Conservation (phyloP, 495 filamentous ascomycete species). For the Penicillium bialowiezense region DNA sequence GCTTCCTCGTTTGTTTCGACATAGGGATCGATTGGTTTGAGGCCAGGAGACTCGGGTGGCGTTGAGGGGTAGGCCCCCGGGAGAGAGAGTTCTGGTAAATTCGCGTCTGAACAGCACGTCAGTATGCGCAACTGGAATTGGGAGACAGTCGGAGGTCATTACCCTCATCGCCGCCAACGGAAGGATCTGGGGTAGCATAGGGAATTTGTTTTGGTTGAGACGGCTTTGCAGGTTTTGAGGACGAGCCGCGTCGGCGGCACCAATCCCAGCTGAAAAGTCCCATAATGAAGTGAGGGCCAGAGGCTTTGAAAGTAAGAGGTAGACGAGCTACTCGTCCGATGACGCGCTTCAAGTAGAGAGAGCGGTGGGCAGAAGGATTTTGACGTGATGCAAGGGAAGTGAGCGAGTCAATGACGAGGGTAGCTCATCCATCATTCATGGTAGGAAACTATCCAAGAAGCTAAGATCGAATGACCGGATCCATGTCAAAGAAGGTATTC, state of each 20-base stretch:
- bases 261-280: constrained; percentile 3
- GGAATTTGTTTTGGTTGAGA: not conserved
- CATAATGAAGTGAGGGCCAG: not conserved
- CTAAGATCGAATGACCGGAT: not conserved
- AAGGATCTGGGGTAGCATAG: not conserved
- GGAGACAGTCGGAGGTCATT: not conserved
- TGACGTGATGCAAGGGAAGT: not conserved
- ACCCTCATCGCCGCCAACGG: not conserved
- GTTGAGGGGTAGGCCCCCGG: constrained; percentile 23
- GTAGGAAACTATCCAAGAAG: not conserved
- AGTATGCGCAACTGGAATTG: not conserved
- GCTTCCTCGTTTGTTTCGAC: constrained; percentile 1
- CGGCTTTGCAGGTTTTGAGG: not conserved
- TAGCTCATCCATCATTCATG: constrained; percentile 8
- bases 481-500: not conserved
- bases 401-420: not conserved
- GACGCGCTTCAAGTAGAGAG: constrained; percentile 2
- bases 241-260: constrained; percentile 2
- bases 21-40: constrained; percentile 8
- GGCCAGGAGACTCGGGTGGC: constrained; percentile 16
- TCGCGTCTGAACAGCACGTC: not conserved
- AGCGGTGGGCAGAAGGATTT: not conserved
- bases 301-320: not conserved
- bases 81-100: constrained; percentile 4
- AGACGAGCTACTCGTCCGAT: constrained; percentile 5